Conservation (phyloP, 1,284 basidiomycete species). For the Pulveroboletus sp. region DNA sequence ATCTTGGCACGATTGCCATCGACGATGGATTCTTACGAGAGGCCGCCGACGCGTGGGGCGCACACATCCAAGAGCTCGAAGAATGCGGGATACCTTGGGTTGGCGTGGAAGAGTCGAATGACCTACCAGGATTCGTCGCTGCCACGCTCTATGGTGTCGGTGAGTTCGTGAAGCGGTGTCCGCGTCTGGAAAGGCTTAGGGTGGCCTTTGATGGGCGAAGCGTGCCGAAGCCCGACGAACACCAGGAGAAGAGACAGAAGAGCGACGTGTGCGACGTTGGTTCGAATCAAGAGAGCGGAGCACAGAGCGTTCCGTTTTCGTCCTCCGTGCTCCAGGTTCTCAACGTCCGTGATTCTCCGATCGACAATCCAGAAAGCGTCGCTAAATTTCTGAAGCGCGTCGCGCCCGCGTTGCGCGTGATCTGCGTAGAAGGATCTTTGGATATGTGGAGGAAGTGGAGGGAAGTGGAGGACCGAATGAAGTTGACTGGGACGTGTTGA, state of each 20-base stretch:
- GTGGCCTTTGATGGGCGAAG: slow-evolving; percentile 29
- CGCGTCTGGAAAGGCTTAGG: slow-evolving; percentile 20
- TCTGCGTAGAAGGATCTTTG: slow-evolving; percentile 30
- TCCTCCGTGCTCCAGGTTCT: slow-evolving; percentile 23
- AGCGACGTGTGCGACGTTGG: background rate
- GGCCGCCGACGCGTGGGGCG: slow-evolving; percentile 31
- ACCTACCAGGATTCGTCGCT: slow-evolving; percentile 11
- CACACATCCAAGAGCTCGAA: slow-evolving; percentile 28
- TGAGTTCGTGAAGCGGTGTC: slow-evolving; percentile 22
- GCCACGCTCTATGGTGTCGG: slow-evolving; percentile 30
- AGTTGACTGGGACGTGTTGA: slow-evolving; percentile 7
- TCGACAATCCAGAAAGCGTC: slow-evolving; percentile 27
- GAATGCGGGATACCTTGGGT: slow-evolving; percentile 34
- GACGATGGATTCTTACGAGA: slow-evolving; percentile 29
- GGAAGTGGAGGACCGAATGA: slow-evolving; percentile 33
- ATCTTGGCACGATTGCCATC: slow-evolving; percentile 32
- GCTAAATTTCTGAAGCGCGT: slow-evolving; percentile 30
- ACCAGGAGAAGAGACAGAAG: background rate
- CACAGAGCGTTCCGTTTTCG: background rate
- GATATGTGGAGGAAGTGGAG: slow-evolving; percentile 34
- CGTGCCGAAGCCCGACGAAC: background rate
- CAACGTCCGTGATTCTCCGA: slow-evolving; percentile 34
- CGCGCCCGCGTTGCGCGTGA: slow-evolving; percentile 28
- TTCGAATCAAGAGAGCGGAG: background rate
- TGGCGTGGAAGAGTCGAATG: slow-evolving; percentile 20